Base-by-base conservation (phyloP, 2,329 filamentous ascomycete species). In the Fusarium solani-melongenae region DNA sequence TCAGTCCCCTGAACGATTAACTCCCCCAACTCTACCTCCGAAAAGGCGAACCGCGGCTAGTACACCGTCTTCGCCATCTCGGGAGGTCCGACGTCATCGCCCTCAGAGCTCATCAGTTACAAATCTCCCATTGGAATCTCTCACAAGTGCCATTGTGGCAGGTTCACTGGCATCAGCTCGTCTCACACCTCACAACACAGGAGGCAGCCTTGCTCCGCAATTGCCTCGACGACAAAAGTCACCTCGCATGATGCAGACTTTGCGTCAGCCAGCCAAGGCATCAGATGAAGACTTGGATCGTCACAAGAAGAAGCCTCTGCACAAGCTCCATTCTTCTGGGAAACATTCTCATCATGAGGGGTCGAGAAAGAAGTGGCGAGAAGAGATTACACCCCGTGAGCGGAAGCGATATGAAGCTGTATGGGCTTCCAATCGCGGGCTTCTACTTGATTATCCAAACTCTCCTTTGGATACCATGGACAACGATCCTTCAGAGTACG, bases 381-480 rank as follows among this genome's bases (percentile, higher is more conserved):
- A 95, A 74, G 87, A 90, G 69, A 89, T 96, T 46, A 93, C 92
- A 0, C 88, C 90, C 56, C 86, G 90, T 6, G 93, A 96, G 78
- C 86, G 92, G n/a, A 93, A 93, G 78, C 88, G 94, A 2, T 96
- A 96, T 81, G 94, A 96, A 81, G 94, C 92, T 3, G 89, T 96
- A 1, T 96, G 93, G 93, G 94, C 94, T 2, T 94, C 93, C 46
- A 96, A 96, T 77, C 90, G 91, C 57, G 93, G 93, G 0, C 67
- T 90, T 0, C 82, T 89, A 10, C 79, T 88, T 3, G 76, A 82
- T 3, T 24, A 67, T 15, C 63, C 70, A 14, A 71, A 72, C 62
- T 68, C 72, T 7, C 75, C 76, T 17, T n/a, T 62, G 1, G 72
- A 67, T 14, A 71, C 72, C 7, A 71, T 69, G 27, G 68, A 69